Conservation (phyloP, 345 rosid genomes). For the Eucalyptus rudis region DNA sequence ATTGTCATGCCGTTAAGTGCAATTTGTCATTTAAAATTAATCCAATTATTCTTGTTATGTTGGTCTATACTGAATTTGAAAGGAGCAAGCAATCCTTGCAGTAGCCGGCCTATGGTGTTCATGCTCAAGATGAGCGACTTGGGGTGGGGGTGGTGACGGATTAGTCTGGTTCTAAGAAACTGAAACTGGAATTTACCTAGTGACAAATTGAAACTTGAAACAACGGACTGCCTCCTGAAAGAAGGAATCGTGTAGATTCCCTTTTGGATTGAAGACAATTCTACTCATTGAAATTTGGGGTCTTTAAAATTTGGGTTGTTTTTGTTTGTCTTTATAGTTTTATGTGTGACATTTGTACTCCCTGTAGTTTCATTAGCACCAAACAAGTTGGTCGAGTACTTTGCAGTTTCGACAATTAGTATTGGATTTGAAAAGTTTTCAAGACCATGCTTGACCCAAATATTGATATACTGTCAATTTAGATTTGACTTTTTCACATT, state of each 20-base stretch:
- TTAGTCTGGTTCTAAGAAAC: neutral
- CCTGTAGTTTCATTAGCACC: neutral
- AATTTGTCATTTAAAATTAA: neutral
- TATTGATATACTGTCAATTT: neutral
- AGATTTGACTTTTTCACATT: neutral
- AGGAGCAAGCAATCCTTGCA: too few species aligned
- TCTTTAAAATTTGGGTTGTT: neutral
- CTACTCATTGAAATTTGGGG: neutral
- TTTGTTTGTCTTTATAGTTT: rapidly evolving
- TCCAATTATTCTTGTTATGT: too few species aligned
- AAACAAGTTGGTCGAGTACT: neutral
- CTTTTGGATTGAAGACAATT: neutral
- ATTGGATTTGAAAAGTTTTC: neutral
- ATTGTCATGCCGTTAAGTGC: neutral
- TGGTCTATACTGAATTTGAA: too few species aligned
- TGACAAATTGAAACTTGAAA: neutral
- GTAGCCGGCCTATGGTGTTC: too few species aligned
- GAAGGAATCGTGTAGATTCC: neutral
- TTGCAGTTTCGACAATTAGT: neutral
- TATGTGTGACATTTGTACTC: neutral
- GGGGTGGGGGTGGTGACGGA: neutral
- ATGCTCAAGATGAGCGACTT: neutral
- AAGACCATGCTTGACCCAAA: neutral
- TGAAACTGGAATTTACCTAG: neutral
- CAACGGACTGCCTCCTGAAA: neutral